Evolutionary conservation across 148 eudicot species (phyloP).

Genomic region (Drosera capensis): DNA sequence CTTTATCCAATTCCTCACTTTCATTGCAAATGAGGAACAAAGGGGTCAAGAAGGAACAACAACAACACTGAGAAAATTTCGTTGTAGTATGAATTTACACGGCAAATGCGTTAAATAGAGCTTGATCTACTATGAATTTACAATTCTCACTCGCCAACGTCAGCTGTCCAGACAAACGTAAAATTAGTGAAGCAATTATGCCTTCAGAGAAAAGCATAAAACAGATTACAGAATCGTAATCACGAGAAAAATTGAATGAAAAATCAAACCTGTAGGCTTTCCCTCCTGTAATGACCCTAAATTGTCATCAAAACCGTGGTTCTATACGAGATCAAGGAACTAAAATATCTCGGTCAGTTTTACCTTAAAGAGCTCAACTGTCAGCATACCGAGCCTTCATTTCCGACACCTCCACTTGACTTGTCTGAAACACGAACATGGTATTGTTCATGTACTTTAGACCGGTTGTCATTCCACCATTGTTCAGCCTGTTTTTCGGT

Average conservation of each 20-base stretch:
- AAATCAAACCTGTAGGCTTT: slow-evolving; percentile 3
- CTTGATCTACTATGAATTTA: slow-evolving; percentile 26
- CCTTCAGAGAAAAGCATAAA: slow-evolving; percentile 17
- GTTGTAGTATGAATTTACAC: slow-evolving; percentile 9
- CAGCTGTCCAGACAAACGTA: slow-evolving; percentile 18
- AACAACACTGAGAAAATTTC: no score
- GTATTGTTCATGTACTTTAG: not conserved
- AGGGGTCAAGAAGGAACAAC: no score
- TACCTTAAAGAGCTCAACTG: slow-evolving; percentile 10
- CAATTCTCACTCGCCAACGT: slow-evolving; percentile 47
- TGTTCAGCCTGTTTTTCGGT: not conserved
- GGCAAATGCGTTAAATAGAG: slow-evolving; percentile 2
- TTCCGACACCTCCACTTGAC: slow-evolving; percentile 28
- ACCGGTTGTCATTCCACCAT: slow-evolving; percentile 76
- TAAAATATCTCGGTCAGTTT: slow-evolving; percentile 5
- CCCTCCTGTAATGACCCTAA: slow-evolving; percentile 9
- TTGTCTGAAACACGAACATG: not conserved
- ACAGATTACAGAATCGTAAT: slow-evolving; percentile 15
- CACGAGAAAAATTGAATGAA: slow-evolving; percentile 10
- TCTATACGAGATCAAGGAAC: slow-evolving; percentile 1
- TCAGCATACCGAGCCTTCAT: slow-evolving; percentile 45
- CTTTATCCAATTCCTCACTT: no score
- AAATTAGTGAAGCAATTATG: slow-evolving; percentile 5
- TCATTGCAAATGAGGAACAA: no score
- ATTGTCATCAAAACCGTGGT: not conserved